Evolutionary conservation across 2,329 filamentous ascomycete species (phyloP), one percentile per base, ranked within the genome.

Genomic region (Fusarium sp.): DNA sequence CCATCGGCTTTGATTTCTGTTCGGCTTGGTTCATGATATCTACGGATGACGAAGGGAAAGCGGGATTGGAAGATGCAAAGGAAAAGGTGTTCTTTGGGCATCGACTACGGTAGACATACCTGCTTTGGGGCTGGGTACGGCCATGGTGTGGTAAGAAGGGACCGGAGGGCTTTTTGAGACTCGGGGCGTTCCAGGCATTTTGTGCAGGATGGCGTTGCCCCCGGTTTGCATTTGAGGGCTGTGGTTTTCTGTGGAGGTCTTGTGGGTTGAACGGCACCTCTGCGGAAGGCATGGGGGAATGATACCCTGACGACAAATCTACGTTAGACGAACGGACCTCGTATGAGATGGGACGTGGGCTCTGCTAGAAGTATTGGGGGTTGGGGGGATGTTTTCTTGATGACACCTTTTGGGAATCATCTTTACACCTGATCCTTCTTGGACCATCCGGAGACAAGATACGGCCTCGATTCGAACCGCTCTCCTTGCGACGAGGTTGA

Each of bases 221-320:
- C 77, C 73, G 66, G 74, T 54, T 71, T 79, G 66, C 70, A 67
- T 79, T 73, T 73, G 75, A 77, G 71, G 74, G 76, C 74, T 77
- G 66, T 77, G 76, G 71, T 78, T 70, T 70, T 74, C 74, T 75
- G 77, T 70, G 66, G 71, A 70, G 74, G 72, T 77, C 69, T 64
- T 71, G 72, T 76, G 69, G 74, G 74, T 71, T 72, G 73, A 69
- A 76, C 69, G 66, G 75, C 65, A 75, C 72, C 70, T 75, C 62
- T 71, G 71, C 67, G 69, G 73, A 73, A 68, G 63, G 74, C 62
- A 72, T 54, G 80, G 72, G 73, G 76, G 76, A 76, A 82, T 79
- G 80, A 82, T 82, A 82, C 80, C 78, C 81, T 79, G 77, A 82
- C 76, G 80, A 81, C 74, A 78, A 76, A 75, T 77, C 76, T 78